Percentiles rank a stretch among this genome's conserved stretches.
Evolutionary conservation across 352 stramenopile genomes (phyloP).

Genomic region (Globisporangium alternatum): DNA sequence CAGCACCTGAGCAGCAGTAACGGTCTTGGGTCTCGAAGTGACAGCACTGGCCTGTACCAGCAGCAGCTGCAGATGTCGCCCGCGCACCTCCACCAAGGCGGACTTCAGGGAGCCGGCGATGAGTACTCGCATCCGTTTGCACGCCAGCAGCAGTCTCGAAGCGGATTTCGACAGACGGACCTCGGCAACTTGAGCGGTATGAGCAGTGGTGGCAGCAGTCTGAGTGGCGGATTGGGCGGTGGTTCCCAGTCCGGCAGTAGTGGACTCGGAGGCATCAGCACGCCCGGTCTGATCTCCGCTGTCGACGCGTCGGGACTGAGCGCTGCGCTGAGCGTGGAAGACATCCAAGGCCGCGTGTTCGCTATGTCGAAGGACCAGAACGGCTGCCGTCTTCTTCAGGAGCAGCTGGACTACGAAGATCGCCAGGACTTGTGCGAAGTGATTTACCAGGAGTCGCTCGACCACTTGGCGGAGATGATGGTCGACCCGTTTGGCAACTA

Average conservation of each 20-base stretch:
- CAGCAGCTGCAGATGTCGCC: constrained; percentile 18
- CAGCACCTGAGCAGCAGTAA: constrained; percentile 7
- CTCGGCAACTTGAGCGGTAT: constrained; percentile 9
- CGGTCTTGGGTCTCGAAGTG: not conserved
- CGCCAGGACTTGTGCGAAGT: constrained; percentile 88
- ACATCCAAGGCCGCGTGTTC: constrained; percentile 79
- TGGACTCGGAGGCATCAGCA: constrained; percentile 10
- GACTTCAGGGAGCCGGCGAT: not conserved
- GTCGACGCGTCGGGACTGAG: constrained; percentile 26
- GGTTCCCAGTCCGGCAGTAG: constrained; percentile 8
- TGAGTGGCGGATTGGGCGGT: constrained; percentile 5
- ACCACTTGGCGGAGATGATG: constrained; percentile 97
- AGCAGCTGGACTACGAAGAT: constrained; percentile 94
- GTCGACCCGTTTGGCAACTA: constrained; percentile 99
- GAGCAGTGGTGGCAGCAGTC: constrained; percentile 3
- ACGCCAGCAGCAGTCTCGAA: constrained; percentile 10
- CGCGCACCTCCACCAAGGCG: constrained; percentile 12
- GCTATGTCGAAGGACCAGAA: constrained; percentile 96
- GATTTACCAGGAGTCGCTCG: constrained; percentile 96
- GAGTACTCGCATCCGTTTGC: constrained; percentile 13
- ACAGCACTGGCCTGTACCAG: not conserved
- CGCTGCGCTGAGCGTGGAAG: constrained; percentile 55
- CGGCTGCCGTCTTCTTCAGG: constrained; percentile 95
- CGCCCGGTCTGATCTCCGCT: not conserved
- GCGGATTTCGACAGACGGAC: constrained; percentile 7